Evolutionary conservation across 2,329 filamentous ascomycete species (phyloP).

Genomic region (Ambrosiella beaveri): DNA sequence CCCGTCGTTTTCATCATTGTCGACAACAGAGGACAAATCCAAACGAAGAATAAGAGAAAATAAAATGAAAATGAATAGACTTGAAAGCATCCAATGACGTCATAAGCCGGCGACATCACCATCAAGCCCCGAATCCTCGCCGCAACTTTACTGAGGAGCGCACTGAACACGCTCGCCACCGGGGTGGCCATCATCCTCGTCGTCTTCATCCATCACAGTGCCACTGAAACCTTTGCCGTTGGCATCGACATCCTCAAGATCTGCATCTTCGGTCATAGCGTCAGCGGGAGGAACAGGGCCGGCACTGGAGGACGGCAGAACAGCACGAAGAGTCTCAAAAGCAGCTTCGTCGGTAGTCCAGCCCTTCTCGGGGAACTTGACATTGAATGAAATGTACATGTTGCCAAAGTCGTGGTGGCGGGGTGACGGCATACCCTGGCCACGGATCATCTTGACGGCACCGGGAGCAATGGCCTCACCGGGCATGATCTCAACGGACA

Average conservation of each 20-base stretch:
- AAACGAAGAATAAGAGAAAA: neutral
- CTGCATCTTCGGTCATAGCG: constrained; percentile 79
- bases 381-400: constrained; percentile 90
- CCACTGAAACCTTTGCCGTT: constrained; percentile 49
- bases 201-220: constrained; percentile 45
- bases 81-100: neutral
- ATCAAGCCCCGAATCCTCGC: neutral
- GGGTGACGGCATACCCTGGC: constrained; percentile 93
- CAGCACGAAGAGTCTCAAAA: constrained; percentile 62
- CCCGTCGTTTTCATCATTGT: neutral
- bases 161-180: constrained; percentile 72
- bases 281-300: constrained; percentile 56
- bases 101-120: neutral
- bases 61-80: neutral
- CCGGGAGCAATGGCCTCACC: constrained; percentile 89
- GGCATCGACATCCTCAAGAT: constrained; percentile 70
- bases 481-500: constrained; percentile 79
- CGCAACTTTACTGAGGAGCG: constrained; percentile 55
- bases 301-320: constrained; percentile 55
- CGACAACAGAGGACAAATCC: too few relatives aligned
- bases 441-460: constrained; percentile 86
- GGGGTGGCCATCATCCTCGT: constrained; percentile 59
- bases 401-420: constrained; percentile 93
- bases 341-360: constrained; percentile 50
- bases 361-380: constrained; percentile 82